Evolutionary conservation across 345 rosid genomes (phyloP).

Genomic region (thale cress (Arabidopsis thaliana)): TAIR10.1 NC_003070.9:9069501-9070000

Average conservation of each 20-base stretch:
- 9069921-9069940: slow-evolving; percentile 14
- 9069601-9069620: slow-evolving; percentile 37
- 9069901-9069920: slow-evolving; percentile 5
- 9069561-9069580: slow-evolving; percentile 20
- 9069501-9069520: slow-evolving; percentile 41
- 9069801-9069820: background rate
- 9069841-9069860: slow-evolving; percentile 16
- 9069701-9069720: background rate
- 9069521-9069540: slow-evolving; percentile 31
- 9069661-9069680: background rate
- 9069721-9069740: slow-evolving; percentile 24
- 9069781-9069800: slow-evolving; percentile 15
- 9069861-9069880: slow-evolving; percentile 1
- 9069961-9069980: slow-evolving; percentile 17
- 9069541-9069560: slow-evolving; percentile 3
- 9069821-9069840: background rate
- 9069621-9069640: slow-evolving; percentile 37
- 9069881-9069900: background rate
- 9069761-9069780: slow-evolving; percentile 8
- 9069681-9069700: slow-evolving; percentile 16
- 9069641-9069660: slow-evolving; percentile 15
- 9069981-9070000: background rate
- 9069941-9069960: background rate
- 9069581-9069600: slow-evolving; percentile 35
- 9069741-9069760: slow-evolving; percentile 8